These are phyloP conservation scores for Talaromyces sp. DNA, from an alignment of 2,329 filamentous ascomycete genomes.

Conservation along the genomic window DNA sequence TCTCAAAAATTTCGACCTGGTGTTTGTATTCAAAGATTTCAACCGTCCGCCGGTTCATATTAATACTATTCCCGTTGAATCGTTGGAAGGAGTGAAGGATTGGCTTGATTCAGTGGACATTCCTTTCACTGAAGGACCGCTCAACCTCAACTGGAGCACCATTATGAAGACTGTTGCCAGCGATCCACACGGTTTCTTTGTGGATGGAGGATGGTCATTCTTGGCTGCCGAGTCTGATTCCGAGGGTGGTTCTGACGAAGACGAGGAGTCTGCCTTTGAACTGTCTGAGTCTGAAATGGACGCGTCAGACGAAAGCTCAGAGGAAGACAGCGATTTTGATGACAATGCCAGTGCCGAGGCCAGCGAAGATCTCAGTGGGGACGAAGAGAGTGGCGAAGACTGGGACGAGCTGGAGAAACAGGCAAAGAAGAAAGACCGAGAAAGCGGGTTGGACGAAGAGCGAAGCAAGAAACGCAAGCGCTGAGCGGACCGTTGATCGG, in stretches of 20 bases:
- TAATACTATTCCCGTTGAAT: constrained; percentile 97
- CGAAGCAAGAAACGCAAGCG: constrained; percentile 71
- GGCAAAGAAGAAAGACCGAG: constrained; percentile 60
- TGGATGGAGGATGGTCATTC: constrained; percentile 93
- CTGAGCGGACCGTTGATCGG: constrained; percentile 22
- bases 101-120: constrained; percentile 97
- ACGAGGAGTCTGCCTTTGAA: constrained; percentile 89
- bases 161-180: constrained; percentile 99
- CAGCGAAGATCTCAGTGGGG: constrained; percentile 55
- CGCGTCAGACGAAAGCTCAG: constrained; percentile 67
- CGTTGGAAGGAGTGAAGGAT: constrained; percentile 91
- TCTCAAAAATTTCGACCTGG: constrained; percentile 97
- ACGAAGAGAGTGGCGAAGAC: constrained; percentile 76
- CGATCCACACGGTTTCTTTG: constrained; percentile 92
- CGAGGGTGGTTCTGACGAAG: constrained; percentile 69
- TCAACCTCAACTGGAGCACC: constrained; percentile 97
- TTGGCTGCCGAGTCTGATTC: constrained; percentile 81
- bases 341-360: constrained; percentile 80
- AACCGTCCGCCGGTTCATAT: constrained; percentile 84
- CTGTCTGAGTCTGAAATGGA: constrained; percentile 78
- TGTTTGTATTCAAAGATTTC: constrained; percentile 98
- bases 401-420: constrained; percentile 95
- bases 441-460: constrained; percentile 50
- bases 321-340: constrained; percentile 90
- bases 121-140: constrained; percentile 84